Evolutionary conservation across 2,329 filamentous ascomycete genomes (phyloP).

Genomic region (Cercospora sesami): DNA sequence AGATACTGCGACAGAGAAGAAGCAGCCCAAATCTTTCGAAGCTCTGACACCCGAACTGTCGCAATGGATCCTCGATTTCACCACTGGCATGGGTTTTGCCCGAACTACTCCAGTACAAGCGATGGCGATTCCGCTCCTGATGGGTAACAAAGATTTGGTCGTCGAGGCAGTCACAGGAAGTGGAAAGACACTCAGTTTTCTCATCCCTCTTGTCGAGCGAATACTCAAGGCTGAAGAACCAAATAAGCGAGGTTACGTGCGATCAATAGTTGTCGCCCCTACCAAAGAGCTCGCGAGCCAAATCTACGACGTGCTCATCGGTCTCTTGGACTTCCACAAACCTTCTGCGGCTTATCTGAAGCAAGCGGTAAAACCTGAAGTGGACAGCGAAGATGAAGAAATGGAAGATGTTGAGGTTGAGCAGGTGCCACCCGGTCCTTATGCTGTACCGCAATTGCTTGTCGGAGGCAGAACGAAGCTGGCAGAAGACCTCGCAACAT

Average conservation of each 20-base stretch:
- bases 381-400: conserved; percentile 46
- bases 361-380: conserved; percentile 42
- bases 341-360: conserved; percentile 70
- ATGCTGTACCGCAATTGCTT: conserved; percentile 80
- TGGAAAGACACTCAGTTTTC: conserved; percentile 83
- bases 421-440: conserved; percentile 49
- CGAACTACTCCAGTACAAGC: conserved; percentile 95
- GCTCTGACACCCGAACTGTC: conserved; percentile 69
- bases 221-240: conserved; percentile 77
- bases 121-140: conserved; percentile 82
- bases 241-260: conserved; percentile 85
- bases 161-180: conserved; percentile 90
- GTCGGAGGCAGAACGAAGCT: conserved; percentile 79
- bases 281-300: conserved; percentile 89
- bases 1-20: conserved; percentile 26
- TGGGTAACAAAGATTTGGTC: conserved; percentile 87
- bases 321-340: conserved; percentile 77
- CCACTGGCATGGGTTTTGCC: conserved; percentile 78
- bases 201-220: conserved; percentile 80
- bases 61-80: conserved; percentile 83
- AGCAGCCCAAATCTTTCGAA: conserved; percentile 62
- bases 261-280: conserved; percentile 87
- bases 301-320: conserved; percentile 77
- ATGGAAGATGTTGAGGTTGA: conserved; percentile 43
- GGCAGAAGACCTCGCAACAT: conserved; percentile 81